Evolutionary conservation across 352 stramenopile species (phyloP).

Genomic region (Elongisporangium prolatum): DNA sequence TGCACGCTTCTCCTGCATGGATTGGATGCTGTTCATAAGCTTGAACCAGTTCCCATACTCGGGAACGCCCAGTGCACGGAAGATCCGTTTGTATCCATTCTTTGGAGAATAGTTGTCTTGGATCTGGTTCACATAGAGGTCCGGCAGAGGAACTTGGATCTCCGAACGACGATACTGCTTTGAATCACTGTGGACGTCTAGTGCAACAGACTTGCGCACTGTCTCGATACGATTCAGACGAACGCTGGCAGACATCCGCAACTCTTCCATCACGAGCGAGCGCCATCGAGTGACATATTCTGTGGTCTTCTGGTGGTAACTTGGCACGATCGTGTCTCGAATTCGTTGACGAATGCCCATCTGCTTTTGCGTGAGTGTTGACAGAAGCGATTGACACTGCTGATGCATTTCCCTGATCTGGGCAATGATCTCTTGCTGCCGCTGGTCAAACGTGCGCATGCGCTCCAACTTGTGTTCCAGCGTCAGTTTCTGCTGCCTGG

Average conservation of each 20-base stretch:
- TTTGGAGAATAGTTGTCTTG: neutral
- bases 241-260: constrained; percentile 18
- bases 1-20: neutral
- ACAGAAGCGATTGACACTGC: constrained; percentile 22
- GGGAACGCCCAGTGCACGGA: constrained; percentile 11
- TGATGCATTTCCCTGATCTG: constrained; percentile 23
- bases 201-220: constrained; percentile 6
- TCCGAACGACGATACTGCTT: neutral
- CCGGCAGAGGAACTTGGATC: constrained; percentile 18
- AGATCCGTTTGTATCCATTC: constrained; percentile 14
- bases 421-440: constrained; percentile 28
- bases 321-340: constrained; percentile 2
- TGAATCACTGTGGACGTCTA: constrained; percentile 1
- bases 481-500: constrained; percentile 23
- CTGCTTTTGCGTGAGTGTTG: constrained; percentile 19
- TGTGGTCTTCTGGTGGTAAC: constrained; percentile 8
- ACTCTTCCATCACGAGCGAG: constrained; percentile 20
- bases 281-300: constrained; percentile 8
- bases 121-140: constrained; percentile 37
- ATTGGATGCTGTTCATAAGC: constrained; percentile 12
- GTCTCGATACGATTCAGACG: constrained; percentile 15
- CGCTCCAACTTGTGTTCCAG: constrained; percentile 36
- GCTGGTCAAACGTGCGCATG: constrained; percentile 35
- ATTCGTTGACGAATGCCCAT: constrained; percentile 11
- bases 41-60: constrained; percentile 19